Base-by-base conservation (phyloP, 2,329 filamentous ascomycete species). In the Ophiostoma montium region DNA sequence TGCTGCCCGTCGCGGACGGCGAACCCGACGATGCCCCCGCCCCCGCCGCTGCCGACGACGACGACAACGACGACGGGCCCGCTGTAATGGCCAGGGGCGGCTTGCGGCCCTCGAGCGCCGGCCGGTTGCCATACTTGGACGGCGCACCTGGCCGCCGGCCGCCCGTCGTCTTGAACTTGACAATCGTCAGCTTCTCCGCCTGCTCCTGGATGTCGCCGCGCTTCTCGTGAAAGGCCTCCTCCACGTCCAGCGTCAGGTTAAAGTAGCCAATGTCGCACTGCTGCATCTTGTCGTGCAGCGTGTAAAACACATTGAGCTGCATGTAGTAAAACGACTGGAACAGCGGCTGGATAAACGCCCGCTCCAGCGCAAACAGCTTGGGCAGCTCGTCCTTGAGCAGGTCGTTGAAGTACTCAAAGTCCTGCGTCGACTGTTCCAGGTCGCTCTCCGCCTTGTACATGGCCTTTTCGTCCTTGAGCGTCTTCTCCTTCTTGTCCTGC, bases 321-420 rank as follows among this genome's bases (percentile, higher is more conserved):
- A 98, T 98, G 72, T 96, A 98, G 69, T 98, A 98, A 70, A 98
- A 98, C 10, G 86, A 94, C 65, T 96, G 92, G 74, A 98, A 98
- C 8, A 98, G 78, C 3, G 92, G 92, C 57, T 86, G 82, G 65
- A 98, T 98, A 64, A 98, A 96, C 65, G 96, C 84, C 55, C 82
- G 78, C 65, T 98, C 92, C 16, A 98, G 78, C 8, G 70, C 65
- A 66, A 98, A 98, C 11, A 98, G 76, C 65, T 88, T 87, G 27
- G 92, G 92, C 54, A 98, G 71, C 67, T 98, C 92, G 16, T 94
- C 86, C 70, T 98, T 98, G 53, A 98, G 76, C 47, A 98, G 72
- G 60, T 95, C 87, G 69, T 98, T 98, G 74, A 92, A 96, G 69
- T 95, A 94, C 64, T 96, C 90, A 70, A 84, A 98, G 59, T 98